Evolutionary conservation across 2,329 filamentous ascomycete species (phyloP), one percentile per base, ranked within the genome.

Genomic region (Ceratocystis colombiana): DNA sequence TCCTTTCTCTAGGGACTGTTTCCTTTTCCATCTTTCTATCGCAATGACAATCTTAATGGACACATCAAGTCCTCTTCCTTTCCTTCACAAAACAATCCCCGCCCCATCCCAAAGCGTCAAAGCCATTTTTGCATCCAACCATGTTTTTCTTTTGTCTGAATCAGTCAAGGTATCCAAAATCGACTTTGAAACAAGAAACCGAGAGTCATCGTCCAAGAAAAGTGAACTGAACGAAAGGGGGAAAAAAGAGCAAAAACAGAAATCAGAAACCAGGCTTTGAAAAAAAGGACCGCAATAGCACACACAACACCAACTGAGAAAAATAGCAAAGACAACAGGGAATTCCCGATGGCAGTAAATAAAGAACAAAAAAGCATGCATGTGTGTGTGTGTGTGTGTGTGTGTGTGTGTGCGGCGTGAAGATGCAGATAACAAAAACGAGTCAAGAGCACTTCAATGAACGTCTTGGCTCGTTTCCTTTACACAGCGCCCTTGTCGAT

Each of bases 401-500:
- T 28, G 28, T 33, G 10, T 41, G 37, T 41, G 37, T 20, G 37
- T 41, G 37, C 37, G 37, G 37, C 12, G 55, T 22, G 53, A 30
- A 44, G 44, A 41, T 45, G 33, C 28, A 62, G n/a, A 30, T 30
- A 45, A 65, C 30, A 59, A 59, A 59, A 22, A 37, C 8, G 2
- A 55, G 33, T 7, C 55, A 33, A 25, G 5, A 45, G 41, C 20
- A 41, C 37, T 41, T 15, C 8, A 37, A 37, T n/a, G 12, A n/a
- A 57, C 17, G 7, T 10, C 12, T 59, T 59, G 55, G 28, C n/a
- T 37, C 15, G 20, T 59, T 59, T 20, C 45, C 45, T 63, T 65
- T 89, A 95, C 75, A 97, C 91, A 71, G 90, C 89, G 76, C 93
- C 93, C 66, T 85, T 79, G 59, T 84, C 84, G 74, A 96, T 80